Conservation (phyloP, 2,329 filamentous ascomycete species). For the Lomentospora prolificans region DNA sequence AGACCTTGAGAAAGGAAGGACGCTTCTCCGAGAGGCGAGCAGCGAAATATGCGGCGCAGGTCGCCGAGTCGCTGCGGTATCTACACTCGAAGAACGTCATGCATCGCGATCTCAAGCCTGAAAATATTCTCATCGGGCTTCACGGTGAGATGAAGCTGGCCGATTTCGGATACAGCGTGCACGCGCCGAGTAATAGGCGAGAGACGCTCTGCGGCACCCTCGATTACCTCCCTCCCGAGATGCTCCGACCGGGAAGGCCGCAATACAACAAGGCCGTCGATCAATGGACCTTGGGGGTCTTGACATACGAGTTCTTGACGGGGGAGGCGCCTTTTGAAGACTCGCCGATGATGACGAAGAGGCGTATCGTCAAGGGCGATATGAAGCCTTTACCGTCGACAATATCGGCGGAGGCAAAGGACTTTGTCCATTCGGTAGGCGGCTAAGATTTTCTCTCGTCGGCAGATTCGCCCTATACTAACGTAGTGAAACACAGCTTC, state of each 20-base stretch:
- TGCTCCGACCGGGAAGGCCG: not conserved
- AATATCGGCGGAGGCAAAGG: constrained; percentile 2
- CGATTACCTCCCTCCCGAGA: constrained; percentile 10
- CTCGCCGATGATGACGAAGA: constrained; percentile 6
- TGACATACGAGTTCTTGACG: constrained; percentile 10
- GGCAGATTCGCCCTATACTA: not conserved
- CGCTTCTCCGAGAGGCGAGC: constrained; percentile 79
- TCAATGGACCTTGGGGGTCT: constrained; percentile 9
- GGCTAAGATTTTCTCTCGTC: not conserved
- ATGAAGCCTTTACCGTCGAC: constrained; percentile 6
- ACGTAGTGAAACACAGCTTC: not conserved
- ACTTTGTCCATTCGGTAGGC: constrained; percentile 5
- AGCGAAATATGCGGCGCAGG: constrained; percentile 78
- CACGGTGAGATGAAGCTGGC: constrained; percentile 15
- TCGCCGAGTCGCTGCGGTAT: constrained; percentile 75
- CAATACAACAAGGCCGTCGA: constrained; percentile 3
- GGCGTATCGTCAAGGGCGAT: constrained; percentile 9
- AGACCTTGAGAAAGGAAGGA: constrained; percentile 67
- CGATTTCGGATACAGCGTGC: constrained; percentile 15
- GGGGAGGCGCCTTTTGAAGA: constrained; percentile 11
- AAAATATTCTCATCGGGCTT: constrained; percentile 14
- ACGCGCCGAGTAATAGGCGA: constrained; percentile 7
- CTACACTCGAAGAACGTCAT: constrained; percentile 87
- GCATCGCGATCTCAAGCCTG: constrained; percentile 75
- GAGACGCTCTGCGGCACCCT: constrained; percentile 9